These are phyloP conservation scores for Alternaria arbusti DNA, from an alignment of 2,329 filamentous ascomycete genomes.

Conservation along the genomic window DNA sequence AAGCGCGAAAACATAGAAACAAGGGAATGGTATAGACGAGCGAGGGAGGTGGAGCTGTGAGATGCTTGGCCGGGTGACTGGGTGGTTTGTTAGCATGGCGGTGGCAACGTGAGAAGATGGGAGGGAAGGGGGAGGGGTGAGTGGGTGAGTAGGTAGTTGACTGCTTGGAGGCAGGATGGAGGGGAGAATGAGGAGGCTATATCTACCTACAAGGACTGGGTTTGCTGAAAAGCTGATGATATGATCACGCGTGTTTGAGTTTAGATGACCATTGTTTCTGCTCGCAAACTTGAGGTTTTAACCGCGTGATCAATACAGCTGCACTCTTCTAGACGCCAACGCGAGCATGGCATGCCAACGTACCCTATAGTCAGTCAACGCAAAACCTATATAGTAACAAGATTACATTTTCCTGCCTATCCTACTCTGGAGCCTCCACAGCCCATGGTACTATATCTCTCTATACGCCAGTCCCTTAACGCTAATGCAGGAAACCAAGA, in stretches of 20 bases:
- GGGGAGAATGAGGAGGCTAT: neutral
- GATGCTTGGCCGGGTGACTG: neutral
- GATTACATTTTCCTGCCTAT: neutral
- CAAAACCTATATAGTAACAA: neutral
- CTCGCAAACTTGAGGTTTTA: neutral
- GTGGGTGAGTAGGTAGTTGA: neutral
- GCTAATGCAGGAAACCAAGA: slow-evolving; percentile 2
- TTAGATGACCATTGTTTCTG: neutral
- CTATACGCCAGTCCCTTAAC: slow-evolving; percentile 1
- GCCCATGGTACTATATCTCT: neutral
- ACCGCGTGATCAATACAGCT: neutral
- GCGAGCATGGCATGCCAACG: rapidly evolving
- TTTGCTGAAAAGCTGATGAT: neutral
- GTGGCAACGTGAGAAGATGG: neutral
- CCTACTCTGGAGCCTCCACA: neutral
- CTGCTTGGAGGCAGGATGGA: neutral
- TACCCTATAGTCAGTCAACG: too few species aligned
- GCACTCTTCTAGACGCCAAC: neutral
- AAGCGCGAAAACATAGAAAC: too few species aligned
- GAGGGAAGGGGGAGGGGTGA: neutral
- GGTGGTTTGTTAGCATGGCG: neutral
- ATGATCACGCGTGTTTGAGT: neutral
- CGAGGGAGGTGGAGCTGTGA: too few species aligned
- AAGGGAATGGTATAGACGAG: too few species aligned
- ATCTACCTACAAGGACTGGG: neutral